Evolutionary conservation across 2,329 filamentous ascomycete species (phyloP), one percentile per base, ranked within the genome.

Genomic region (Calonectria montana): DNA sequence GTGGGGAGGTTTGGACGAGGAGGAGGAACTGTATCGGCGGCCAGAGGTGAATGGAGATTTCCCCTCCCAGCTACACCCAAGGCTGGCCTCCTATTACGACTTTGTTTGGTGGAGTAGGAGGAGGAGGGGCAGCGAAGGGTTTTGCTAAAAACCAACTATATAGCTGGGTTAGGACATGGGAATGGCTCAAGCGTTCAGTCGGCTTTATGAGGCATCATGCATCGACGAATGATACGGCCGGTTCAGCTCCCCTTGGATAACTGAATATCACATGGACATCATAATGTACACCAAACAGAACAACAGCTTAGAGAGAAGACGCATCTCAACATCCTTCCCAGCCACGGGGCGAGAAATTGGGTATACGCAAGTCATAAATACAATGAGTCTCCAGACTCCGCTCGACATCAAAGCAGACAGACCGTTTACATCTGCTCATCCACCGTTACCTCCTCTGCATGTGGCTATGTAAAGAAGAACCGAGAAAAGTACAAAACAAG

Each of bases 291-390:
- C 31, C 31, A 35, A 25, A 25, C 18, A 10, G 25, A 50, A 37
- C 23, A 23, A 67, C 37, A 35, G 18, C 3, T n/a, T 18, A 31
- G 13, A 31, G 2, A 3, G 37, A 31, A n/a, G 45, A 48, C 47
- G 16, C 23, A 59, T 41, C 65, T 66, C 57, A 59, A 76, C 27
- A 66, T 25, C 23, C 31, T 63, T 43, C 53, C 65, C 47, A 73
- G 41, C 59, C 59, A 45, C 66, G 41, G 68, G 65, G 64, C 65
- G 64, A 72, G 67, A 59, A 72, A 72, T 67, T 74, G 74, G 77
- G 77, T 78, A 78, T 78, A 78, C 71, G 75, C 73, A 74, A 65
- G 71, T 69, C 59, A 67, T 64, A 72, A 75, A 71, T 72, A 73
- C 70, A 77, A 62, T 71, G 57, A 63, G 74, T 69, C 74, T 76